These are phyloP conservation scores for Mercurialis annua DNA, from an alignment of 345 rosid genomes.

Conservation along the genomic window DNA sequence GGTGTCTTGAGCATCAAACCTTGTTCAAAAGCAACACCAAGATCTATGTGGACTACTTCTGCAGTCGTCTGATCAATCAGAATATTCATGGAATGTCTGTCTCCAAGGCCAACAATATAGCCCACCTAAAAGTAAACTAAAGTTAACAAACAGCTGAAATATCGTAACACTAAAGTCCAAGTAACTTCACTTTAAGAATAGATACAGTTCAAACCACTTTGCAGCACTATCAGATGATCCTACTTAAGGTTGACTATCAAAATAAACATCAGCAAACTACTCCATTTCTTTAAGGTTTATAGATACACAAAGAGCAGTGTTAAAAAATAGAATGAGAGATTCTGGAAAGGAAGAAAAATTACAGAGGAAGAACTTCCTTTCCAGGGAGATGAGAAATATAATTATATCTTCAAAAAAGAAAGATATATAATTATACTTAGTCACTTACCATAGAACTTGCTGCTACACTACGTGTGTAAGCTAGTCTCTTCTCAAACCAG, in stretches of 20 bases:
- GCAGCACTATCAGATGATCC: not conserved
- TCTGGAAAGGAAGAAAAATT: too few relatives aligned
- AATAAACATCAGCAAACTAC: not conserved
- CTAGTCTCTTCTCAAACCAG: conserved; percentile 99
- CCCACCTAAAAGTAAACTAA: conserved; percentile 60
- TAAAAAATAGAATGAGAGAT: not conserved
- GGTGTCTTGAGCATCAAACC: conserved; percentile 98
- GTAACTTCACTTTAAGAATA: not conserved
- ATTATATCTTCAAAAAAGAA: conserved; percentile 4
- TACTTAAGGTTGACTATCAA: not conserved
- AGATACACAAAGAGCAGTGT: not conserved
- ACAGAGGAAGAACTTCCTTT: not conserved
- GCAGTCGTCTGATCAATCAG: conserved; percentile 95
- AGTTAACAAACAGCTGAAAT: not conserved
- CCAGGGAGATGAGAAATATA: not conserved
- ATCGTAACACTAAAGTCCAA: not conserved
- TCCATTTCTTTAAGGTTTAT: not conserved
- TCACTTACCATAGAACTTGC: conserved; percentile 94
- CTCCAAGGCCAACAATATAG: conserved; percentile 97
- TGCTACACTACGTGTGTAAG: conserved; percentile 91
- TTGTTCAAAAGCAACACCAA: conserved; percentile 98
- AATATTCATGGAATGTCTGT: conserved; percentile 91
- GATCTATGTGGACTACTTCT: conserved; percentile 98
- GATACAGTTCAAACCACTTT: not conserved
- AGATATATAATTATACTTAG: too few relatives aligned